Evolutionary conservation across 129 eudicot genomes (phyloP).

Genomic region (Chrysanthemum seticuspe): DNA sequence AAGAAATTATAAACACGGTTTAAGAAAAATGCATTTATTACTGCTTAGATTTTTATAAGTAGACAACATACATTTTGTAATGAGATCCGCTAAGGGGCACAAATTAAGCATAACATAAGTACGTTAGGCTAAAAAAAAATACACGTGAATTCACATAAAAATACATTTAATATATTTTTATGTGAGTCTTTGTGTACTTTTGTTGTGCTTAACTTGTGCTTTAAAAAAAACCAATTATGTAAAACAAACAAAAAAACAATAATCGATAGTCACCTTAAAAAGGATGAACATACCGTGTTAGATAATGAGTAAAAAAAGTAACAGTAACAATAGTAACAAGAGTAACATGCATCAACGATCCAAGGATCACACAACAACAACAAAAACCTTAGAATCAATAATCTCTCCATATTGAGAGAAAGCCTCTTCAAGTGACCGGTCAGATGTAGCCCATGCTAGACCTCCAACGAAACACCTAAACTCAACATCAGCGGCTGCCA

Average conservation of each 20-base stretch:
- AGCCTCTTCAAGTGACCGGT: constrained; percentile 55
- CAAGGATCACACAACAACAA: constrained; percentile 37
- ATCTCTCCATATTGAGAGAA: constrained; percentile 78
- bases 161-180: no score
- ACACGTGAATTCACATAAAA: no score
- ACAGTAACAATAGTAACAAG: constrained; percentile 36
- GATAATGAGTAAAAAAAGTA: constrained; percentile 30
- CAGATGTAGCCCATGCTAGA: constrained; percentile 92
- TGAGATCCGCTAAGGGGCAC: no score
- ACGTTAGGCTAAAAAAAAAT: no score
- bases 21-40: no score
- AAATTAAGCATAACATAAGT: no score
- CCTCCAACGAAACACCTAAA: constrained; percentile 94
- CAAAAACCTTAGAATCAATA: constrained; percentile 91
- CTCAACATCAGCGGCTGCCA: constrained; percentile 81
- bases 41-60: no score
- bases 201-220: no score
- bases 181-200: no score
- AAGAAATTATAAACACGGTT: no score
- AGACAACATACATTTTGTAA: no score
- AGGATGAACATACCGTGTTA: constrained; percentile 72
- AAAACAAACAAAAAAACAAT: background rate
- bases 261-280: constrained; percentile 43
- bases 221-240: no score
- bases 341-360: constrained; percentile 36